Percentiles rank a stretch among this genome's conserved stretches.
Conservation (phyloP, 176 grass and related monocot species). For the Lolium perenne region DNA sequence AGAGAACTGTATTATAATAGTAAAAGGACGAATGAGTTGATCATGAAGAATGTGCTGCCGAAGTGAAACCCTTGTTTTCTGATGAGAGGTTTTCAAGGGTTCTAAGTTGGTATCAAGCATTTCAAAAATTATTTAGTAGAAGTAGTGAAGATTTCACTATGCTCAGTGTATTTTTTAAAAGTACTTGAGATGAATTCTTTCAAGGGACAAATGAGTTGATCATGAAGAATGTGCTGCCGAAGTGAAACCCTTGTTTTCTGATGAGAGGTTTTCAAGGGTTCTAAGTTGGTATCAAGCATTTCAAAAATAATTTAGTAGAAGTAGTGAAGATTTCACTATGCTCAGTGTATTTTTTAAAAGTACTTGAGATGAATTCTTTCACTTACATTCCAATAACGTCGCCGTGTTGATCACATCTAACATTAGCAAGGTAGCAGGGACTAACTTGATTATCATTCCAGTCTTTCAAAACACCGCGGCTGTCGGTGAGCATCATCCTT, state of each 20-base stretch:
- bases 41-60: constrained; percentile 7
- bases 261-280: constrained; percentile 6
- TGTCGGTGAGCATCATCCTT: constrained; percentile 57
- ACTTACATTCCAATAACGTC: constrained; percentile 68
- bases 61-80: constrained; percentile 25
- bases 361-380: constrained; percentile 23
- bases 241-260: constrained; percentile 18
- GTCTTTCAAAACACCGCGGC: constrained; percentile 36
- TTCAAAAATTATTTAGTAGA: neutral
- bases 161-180: constrained; percentile 15
- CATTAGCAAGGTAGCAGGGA: constrained; percentile 51
- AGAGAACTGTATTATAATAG: constrained; percentile 25
- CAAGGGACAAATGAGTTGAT: neutral
- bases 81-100: constrained; percentile 1
- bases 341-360: constrained; percentile 19
- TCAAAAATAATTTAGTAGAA: neutral
- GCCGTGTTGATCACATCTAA: constrained; percentile 44
- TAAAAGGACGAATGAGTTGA: neutral
- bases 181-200: constrained; percentile 32
- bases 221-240: constrained; percentile 18
- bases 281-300: constrained; percentile 17
- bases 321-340: constrained; percentile 10
- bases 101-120: constrained; percentile 20
- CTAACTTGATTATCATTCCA: constrained; percentile 74
- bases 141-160: constrained; percentile 12